Evolutionary conservation across 352 stramenopile genomes (phyloP).

Genomic region (Phytophthora tubulina): DNA sequence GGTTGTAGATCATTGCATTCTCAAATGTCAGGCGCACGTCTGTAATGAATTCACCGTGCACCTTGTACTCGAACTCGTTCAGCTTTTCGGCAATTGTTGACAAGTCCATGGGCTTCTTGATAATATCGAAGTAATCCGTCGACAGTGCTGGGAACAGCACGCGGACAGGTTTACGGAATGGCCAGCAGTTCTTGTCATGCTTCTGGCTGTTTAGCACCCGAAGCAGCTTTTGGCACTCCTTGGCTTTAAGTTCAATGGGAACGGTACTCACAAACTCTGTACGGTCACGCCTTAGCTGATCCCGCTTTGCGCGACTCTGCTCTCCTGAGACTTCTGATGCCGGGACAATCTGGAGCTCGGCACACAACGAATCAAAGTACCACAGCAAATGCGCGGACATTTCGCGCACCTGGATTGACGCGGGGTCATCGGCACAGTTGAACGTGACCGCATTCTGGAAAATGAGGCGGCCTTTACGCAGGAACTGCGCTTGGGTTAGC

Average conservation of each 20-base stretch:
- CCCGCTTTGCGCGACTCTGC: slow-evolving; percentile 45
- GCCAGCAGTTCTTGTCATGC: slow-evolving; percentile 89
- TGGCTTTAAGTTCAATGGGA: slow-evolving; percentile 81
- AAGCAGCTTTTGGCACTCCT: slow-evolving; percentile 83
- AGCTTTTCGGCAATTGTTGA: slow-evolving; percentile 79
- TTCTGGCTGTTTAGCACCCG: slow-evolving; percentile 88
- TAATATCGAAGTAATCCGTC: slow-evolving; percentile 83
- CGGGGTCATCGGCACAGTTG: slow-evolving; percentile 76
- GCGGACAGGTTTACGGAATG: slow-evolving; percentile 82
- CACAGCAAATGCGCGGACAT: slow-evolving; percentile 84
- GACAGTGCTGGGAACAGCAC: slow-evolving; percentile 80
- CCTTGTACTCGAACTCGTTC: slow-evolving; percentile 74
- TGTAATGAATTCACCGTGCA: slow-evolving; percentile 83
- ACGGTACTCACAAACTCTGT: slow-evolving; percentile 59
- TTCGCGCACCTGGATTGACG: slow-evolving; percentile 81
- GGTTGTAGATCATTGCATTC: slow-evolving; percentile 87
- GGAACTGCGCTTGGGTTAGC: slow-evolving; percentile 63
- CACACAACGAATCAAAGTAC: slow-evolving; percentile 89
- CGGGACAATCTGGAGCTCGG: slow-evolving; percentile 60
- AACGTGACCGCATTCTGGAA: slow-evolving; percentile 89
- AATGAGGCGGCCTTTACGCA: slow-evolving; percentile 77
- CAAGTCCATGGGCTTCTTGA: slow-evolving; percentile 87
- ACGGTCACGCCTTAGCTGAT: slow-evolving; percentile 64
- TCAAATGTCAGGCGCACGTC: slow-evolving; percentile 87
- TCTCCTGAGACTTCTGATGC: slow-evolving; percentile 31